Conservation (phyloP, 2,329 filamentous ascomycete genomes). For the Colletotrichum gigasporum region DNA sequence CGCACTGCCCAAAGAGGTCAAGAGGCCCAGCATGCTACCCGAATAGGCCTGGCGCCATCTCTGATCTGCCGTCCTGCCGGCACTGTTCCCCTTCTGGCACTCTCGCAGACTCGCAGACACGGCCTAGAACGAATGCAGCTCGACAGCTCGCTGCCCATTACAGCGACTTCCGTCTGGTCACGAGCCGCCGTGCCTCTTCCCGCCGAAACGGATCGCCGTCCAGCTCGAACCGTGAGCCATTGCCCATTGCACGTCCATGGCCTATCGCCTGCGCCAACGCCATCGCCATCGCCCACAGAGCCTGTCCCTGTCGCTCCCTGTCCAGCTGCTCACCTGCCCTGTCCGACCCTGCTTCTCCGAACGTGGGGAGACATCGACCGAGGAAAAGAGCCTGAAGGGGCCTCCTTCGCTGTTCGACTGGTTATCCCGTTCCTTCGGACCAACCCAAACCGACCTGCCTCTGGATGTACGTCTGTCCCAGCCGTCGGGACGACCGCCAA, state of each 20-base stretch:
- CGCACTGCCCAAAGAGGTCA: constrained; percentile 3
- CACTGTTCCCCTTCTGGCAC: constrained; percentile 28
- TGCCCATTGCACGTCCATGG: not conserved
- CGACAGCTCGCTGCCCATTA: constrained; percentile 22
- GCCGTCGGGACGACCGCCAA: constrained; percentile 30
- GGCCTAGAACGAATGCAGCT: constrained; percentile 23
- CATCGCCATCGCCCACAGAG: not conserved
- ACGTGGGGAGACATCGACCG: not conserved
- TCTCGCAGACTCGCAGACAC: constrained; percentile 13
- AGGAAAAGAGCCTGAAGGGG: not conserved
- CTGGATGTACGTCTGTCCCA: not conserved
- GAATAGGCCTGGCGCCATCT: not conserved
- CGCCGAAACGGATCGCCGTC: constrained; percentile 29
- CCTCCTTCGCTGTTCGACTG: constrained; percentile 1
- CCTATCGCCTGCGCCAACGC: not conserved
- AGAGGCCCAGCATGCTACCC: not conserved
- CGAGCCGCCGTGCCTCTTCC: constrained; percentile 22
- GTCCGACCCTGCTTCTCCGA: constrained; percentile 1
- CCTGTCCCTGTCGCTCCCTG: constrained; percentile 21
- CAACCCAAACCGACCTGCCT: constrained; percentile 17
- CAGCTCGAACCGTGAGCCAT: constrained; percentile 10
- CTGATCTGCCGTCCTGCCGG: constrained; percentile 26
- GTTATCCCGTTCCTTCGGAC: constrained; percentile 20
- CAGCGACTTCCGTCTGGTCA: constrained; percentile 28
- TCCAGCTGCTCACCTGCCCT: constrained; percentile 24